Percentiles rank a stretch among this genome's conserved stretches.
phyloP scores from a whole-genome alignment of 202 grass and related monocot genomes.

The Setaria italica region DNA sequence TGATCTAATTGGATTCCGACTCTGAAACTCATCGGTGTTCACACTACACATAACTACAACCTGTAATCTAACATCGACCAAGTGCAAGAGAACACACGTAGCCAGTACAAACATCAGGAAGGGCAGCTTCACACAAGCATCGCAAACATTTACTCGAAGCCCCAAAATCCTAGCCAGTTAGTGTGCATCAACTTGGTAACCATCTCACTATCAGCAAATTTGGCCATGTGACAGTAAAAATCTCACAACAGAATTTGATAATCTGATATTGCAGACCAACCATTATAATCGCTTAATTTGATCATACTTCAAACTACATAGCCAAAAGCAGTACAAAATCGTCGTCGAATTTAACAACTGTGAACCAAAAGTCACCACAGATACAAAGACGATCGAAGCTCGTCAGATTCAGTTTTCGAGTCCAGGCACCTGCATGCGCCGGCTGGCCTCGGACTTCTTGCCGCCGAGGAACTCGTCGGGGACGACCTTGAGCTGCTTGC shows the following conservation, averaged over 20 bases:
- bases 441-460: slow-evolving; percentile 56
- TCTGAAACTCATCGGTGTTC: not conserved
- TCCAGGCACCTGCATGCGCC: slow-evolving; percentile 51
- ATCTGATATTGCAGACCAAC: not conserved
- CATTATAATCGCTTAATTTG: slow-evolving; percentile 6
- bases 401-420: slow-evolving; percentile 47
- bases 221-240: not conserved
- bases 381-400: not conserved
- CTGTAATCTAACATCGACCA: not conserved
- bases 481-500: slow-evolving; percentile 80
- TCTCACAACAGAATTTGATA: not conserved
- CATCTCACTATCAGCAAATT: not conserved
- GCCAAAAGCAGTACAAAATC: slow-evolving; percentile 46
- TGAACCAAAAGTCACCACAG: slow-evolving; percentile 22
- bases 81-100: not conserved
- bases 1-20: not conserved
- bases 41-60: not conserved
- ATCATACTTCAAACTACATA: slow-evolving; percentile 13
- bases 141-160: not conserved
- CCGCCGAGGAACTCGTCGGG: slow-evolving; percentile 73
- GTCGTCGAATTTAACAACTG: not conserved
- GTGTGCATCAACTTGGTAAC: not conserved
- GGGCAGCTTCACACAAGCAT: not conserved
- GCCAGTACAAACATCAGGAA: not conserved
- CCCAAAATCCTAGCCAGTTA: not conserved